phyloP scores from a whole-genome alignment of 805 yeast species.

The Candida ficus region DNA sequence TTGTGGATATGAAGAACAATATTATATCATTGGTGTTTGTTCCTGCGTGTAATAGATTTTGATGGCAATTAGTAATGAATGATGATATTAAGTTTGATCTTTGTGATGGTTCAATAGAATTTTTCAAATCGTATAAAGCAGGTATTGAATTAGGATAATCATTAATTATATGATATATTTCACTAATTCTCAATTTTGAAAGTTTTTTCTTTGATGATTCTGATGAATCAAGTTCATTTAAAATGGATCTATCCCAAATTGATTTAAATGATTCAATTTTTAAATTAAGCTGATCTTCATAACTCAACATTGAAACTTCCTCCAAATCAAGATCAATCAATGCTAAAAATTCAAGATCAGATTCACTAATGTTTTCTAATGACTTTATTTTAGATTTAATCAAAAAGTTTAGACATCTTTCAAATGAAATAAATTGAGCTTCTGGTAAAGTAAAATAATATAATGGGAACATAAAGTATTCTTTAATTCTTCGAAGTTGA shows the following conservation, averaged over 20 bases:
- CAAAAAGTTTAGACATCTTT: constrained; percentile 16
- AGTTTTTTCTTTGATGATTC: constrained; percentile 12
- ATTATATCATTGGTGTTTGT: constrained; percentile 72
- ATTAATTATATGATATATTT: constrained; percentile 54
- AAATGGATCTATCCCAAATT: constrained; percentile 17
- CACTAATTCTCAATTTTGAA: constrained; percentile 42
- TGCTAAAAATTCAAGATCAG: constrained; percentile 13
- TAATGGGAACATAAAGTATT: constrained; percentile 20
- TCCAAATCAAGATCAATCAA: constrained; percentile 19
- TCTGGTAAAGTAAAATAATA: constrained; percentile 14
- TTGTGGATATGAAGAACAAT: constrained; percentile 61
- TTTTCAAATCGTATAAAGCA: constrained; percentile 54
- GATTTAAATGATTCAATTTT: constrained; percentile 8
- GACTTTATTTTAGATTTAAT: constrained; percentile 9
- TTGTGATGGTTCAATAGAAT: constrained; percentile 46
- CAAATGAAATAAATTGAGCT: constrained; percentile 10
- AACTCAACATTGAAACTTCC: constrained; percentile 9
- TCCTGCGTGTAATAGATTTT: constrained; percentile 68
- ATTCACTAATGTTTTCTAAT: constrained; percentile 1
- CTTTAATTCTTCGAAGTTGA: constrained; percentile 14
- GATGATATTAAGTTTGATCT: constrained; percentile 45
- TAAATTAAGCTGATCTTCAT: constrained; percentile 8
- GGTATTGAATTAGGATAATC: constrained; percentile 46
- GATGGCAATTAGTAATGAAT: constrained; percentile 42
- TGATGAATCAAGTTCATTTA: constrained; percentile 6